phyloP scores from a whole-genome alignment of 192 early-diverging fungal species.

The Rhizophlyctis rosea region DNA sequence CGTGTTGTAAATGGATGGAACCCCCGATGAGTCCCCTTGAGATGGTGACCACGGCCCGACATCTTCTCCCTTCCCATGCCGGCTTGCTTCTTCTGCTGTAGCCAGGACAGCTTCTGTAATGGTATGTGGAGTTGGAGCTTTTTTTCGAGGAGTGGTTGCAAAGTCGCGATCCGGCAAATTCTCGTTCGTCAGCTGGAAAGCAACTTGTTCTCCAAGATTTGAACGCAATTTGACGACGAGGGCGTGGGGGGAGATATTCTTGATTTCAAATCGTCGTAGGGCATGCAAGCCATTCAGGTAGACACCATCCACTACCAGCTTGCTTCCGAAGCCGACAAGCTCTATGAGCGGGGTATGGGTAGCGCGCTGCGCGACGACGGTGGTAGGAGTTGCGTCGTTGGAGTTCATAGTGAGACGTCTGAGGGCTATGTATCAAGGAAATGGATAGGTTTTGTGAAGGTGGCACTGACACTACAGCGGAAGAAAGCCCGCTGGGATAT shows the following conservation, averaged over 20 bases:
- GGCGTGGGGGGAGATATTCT: slow-evolving; percentile 57
- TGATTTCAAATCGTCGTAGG: slow-evolving; percentile 65
- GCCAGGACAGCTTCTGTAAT: too few species aligned
- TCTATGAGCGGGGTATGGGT: slow-evolving; percentile 24
- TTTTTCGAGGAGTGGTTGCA: background rate
- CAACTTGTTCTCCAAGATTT: slow-evolving; percentile 73
- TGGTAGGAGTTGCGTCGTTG: too few species aligned
- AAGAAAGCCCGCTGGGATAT: too few species aligned
- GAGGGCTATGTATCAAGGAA: too few species aligned
- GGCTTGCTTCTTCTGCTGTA: background rate
- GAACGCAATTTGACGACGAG: slow-evolving; percentile 74
- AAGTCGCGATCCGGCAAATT: slow-evolving; percentile 56
- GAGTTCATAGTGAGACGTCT: too few species aligned
- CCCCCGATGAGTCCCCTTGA: background rate
- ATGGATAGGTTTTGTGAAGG: too few species aligned
- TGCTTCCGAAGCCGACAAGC: slow-evolving; percentile 40
- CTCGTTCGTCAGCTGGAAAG: slow-evolving; percentile 84
- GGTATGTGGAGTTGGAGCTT: too few species aligned
- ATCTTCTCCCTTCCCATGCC: background rate
- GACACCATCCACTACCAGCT: slow-evolving; percentile 71
- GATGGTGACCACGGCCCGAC: background rate
- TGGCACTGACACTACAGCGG: too few species aligned
- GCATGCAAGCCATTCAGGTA: slow-evolving; percentile 82
- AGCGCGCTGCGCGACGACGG: too few species aligned
- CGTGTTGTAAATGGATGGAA: slow-evolving; percentile 10